Evolutionary conservation across 768 basidiomycete genomes (phyloP).

Genomic region (Podaxis rugospora): DNA sequence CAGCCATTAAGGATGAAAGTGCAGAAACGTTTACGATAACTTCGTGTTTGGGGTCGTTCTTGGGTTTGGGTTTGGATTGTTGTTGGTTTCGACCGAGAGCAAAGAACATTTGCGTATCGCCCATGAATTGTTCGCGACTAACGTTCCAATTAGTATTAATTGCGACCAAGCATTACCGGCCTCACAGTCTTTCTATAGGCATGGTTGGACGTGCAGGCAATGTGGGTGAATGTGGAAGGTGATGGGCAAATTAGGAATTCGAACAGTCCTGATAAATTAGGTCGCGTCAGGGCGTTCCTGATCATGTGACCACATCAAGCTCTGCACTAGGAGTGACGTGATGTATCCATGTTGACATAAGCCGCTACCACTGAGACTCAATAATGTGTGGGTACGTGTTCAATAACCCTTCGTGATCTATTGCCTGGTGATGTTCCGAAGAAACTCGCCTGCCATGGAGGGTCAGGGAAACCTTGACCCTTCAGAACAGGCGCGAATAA

Average conservation of each 20-base stretch:
- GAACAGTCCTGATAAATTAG: conserved; percentile 8
- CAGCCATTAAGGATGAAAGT: not conserved
- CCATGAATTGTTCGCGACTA: conserved; percentile 6
- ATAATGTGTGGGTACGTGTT: too few relatives aligned
- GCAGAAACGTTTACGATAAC: not conserved
- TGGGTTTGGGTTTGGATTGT: not conserved
- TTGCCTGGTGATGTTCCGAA: too few relatives aligned
- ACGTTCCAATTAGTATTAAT: not conserved
- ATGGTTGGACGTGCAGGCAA: not conserved
- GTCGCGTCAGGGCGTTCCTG: conserved; percentile 1
- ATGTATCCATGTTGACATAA: too few relatives aligned
- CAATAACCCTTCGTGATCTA: too few relatives aligned
- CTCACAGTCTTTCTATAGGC: conserved; percentile 10
- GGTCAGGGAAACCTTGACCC: too few relatives aligned
- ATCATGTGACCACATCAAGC: not conserved
- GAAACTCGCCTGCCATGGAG: too few relatives aligned
- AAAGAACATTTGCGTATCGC: conserved; percentile 3
- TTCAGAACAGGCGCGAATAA: not conserved
- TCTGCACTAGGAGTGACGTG: too few relatives aligned
- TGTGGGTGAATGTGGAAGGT: not conserved
- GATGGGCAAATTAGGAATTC: not conserved
- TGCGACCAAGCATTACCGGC: not conserved
- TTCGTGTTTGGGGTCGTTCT: not conserved
- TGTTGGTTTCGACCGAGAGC: conserved; percentile 9
- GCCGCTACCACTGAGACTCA: too few relatives aligned